Conservation (phyloP, 75 land plant species). For the Selaginella tamariscina region DNA sequence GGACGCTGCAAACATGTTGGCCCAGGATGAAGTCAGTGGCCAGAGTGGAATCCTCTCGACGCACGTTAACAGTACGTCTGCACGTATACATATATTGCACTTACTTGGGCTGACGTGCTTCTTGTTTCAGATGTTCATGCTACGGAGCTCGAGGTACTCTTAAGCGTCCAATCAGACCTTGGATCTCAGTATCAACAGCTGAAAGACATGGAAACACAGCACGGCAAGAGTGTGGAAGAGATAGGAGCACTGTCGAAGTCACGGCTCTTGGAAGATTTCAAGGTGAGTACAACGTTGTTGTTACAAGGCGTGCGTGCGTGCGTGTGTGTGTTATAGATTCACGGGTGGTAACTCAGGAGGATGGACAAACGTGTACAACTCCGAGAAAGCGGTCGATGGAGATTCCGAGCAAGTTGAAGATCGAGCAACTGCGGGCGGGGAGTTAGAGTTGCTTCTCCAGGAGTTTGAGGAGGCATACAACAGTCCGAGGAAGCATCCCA, state of each 20-base stretch:
- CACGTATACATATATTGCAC: background rate
- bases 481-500: background rate
- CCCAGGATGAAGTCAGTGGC: slow-evolving; percentile 39
- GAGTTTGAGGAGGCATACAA: slow-evolving; percentile 37
- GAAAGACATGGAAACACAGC: slow-evolving; percentile 31
- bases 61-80: background rate
- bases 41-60: background rate
- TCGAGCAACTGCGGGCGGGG: slow-evolving; percentile 56
- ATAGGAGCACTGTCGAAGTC: slow-evolving; percentile 31
- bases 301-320: slow-evolving; percentile 41
- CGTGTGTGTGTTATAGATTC: background rate
- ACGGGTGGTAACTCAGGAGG: slow-evolving; percentile 34
- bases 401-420: slow-evolving; percentile 48
- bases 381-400: slow-evolving; percentile 59
- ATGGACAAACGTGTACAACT: slow-evolving; percentile 68
- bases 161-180: background rate
- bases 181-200: background rate
- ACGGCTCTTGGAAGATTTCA: slow-evolving; percentile 39
- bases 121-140: background rate
- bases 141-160: background rate
- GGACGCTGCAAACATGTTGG: slow-evolving; percentile 37
- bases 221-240: slow-evolving; percentile 25
- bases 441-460: slow-evolving; percentile 45
- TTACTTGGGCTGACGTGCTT: background rate
- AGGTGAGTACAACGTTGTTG: no score